Evolutionary conservation across 1,284 basidiomycete genomes (phyloP).

Genomic region (Violaceomyces palustris): DNA sequence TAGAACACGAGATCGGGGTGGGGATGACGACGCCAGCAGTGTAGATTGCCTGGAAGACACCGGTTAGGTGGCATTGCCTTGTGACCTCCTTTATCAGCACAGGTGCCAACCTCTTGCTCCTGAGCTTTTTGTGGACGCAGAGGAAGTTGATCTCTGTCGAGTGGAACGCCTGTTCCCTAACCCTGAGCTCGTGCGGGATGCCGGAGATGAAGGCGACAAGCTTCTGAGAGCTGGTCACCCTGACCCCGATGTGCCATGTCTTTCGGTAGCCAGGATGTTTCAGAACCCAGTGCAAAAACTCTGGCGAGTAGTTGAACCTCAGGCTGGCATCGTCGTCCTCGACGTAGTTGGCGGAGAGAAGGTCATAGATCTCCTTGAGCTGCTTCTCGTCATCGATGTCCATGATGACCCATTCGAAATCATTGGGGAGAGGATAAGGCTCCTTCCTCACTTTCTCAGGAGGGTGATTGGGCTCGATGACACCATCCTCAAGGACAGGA

Average conservation of each 20-base stretch:
- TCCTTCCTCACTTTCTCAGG: conserved; percentile 76
- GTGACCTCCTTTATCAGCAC: conserved; percentile 98
- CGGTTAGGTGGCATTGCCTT: conserved; percentile 78
- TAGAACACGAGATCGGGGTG: conserved; percentile 51
- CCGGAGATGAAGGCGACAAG: conserved; percentile 98
- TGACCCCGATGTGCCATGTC: conserved; percentile 94
- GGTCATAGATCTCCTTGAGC: conserved; percentile 85
- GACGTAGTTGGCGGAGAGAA: conserved; percentile 89
- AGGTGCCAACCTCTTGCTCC: conserved; percentile 89
- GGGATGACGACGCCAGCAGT: conserved; percentile 60
- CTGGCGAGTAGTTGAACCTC: conserved; percentile 90
- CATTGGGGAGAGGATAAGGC: conserved; percentile 79
- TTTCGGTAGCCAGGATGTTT: conserved; percentile 86
- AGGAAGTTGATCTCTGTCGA: conserved; percentile 90
- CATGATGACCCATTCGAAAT: conserved; percentile 85
- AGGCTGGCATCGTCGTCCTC: conserved; percentile 94
- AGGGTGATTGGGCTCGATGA: conserved; percentile 77
- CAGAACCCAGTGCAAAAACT: conserved; percentile 92
- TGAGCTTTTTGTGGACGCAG: conserved; percentile 94
- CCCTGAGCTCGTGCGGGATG: conserved; percentile 61
- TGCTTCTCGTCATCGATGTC: conserved; percentile 71
- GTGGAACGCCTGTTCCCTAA: conserved; percentile 38
- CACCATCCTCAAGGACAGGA: conserved; percentile 62
- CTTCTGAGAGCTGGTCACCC: conserved; percentile 73
- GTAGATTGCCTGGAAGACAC: conserved; percentile 95